Conservation (phyloP, 1,284 basidiomycete genomes). For the Cutaneotrichosporon mucoides region DNA sequence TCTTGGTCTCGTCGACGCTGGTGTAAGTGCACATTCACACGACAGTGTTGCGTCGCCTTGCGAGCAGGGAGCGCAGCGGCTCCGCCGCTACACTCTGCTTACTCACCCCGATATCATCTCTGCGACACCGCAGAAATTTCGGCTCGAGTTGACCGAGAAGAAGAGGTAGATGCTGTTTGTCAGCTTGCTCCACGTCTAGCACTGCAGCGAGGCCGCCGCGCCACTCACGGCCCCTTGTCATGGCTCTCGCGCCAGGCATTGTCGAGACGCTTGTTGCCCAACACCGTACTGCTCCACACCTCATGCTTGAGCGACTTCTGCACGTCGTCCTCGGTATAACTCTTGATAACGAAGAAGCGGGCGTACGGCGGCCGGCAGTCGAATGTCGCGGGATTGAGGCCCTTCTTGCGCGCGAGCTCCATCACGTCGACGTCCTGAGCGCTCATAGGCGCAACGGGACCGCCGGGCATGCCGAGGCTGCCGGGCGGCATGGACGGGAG, state of each 20-base stretch:
- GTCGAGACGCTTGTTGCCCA: slow-evolving; percentile 91
- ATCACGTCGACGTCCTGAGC: slow-evolving; percentile 65
- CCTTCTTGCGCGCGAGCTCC: slow-evolving; percentile 75
- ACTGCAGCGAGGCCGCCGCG: no score
- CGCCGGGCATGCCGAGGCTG: not conserved
- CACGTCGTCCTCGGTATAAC: slow-evolving; percentile 95
- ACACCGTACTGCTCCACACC: slow-evolving; percentile 93
- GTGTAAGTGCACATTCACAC: no score
- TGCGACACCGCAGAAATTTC: slow-evolving; percentile 95
- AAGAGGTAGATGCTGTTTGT: slow-evolving; percentile 70
- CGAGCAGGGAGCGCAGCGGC: no score
- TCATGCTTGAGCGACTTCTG: slow-evolving; percentile 95
- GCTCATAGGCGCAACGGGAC: slow-evolving; percentile 5
- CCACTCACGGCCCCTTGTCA: slow-evolving; percentile 62
- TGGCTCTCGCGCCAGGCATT: slow-evolving; percentile 88
- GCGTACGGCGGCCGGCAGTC: slow-evolving; percentile 73
- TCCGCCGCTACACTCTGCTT: not conserved
- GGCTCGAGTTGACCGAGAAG: slow-evolving; percentile 93
- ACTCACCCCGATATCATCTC: slow-evolving; percentile 80
- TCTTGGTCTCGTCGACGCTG: slow-evolving; percentile 51
- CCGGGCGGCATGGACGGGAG: not conserved
- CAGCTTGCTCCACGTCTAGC: not conserved
- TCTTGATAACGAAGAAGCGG: slow-evolving; percentile 94
- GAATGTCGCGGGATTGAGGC: slow-evolving; percentile 83
- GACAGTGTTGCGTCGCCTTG: no score